Percentiles rank a stretch among this genome's conserved stretches.
phyloP scores from a whole-genome alignment of 2,329 filamentous ascomycete genomes.

The Calonectria fujianensis region DNA sequence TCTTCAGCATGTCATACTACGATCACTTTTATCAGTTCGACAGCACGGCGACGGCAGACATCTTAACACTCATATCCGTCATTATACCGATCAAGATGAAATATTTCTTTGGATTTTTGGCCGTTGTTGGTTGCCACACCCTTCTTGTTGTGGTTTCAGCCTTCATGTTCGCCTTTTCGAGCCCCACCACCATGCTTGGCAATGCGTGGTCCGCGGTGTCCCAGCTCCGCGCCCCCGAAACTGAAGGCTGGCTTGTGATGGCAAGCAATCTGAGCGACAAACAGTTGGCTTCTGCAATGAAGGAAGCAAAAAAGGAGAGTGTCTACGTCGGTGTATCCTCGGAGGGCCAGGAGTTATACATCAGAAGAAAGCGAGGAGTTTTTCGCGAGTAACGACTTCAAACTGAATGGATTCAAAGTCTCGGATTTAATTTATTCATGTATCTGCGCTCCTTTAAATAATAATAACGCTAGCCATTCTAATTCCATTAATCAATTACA shows the following conservation, averaged over 20 bases:
- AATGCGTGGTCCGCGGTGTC: slow-evolving; percentile 12
- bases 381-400: not conserved
- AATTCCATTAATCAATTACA: not conserved
- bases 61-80: not conserved
- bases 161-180: slow-evolving; percentile 1
- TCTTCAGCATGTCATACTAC: slow-evolving; percentile 18
- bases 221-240: slow-evolving; percentile 8
- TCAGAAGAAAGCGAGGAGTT: not conserved
- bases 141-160: not conserved
- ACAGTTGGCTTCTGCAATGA: not conserved
- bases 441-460: not conserved
- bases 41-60: not conserved
- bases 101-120: not conserved
- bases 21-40: slow-evolving; percentile 15
- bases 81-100: not conserved
- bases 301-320: not conserved
- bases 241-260: slow-evolving; percentile 15
- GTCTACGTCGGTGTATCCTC: slow-evolving; percentile 1
- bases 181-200: slow-evolving; percentile 12
- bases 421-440: not conserved
- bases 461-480: not conserved
- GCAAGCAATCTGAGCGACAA: slow-evolving; percentile 1
- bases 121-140: not conserved
- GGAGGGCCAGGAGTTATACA: not conserved
- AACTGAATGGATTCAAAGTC: not conserved